Evolutionary conservation across 805 yeast genomes (phyloP).

Genomic region (Cyberlindnera americana): DNA sequence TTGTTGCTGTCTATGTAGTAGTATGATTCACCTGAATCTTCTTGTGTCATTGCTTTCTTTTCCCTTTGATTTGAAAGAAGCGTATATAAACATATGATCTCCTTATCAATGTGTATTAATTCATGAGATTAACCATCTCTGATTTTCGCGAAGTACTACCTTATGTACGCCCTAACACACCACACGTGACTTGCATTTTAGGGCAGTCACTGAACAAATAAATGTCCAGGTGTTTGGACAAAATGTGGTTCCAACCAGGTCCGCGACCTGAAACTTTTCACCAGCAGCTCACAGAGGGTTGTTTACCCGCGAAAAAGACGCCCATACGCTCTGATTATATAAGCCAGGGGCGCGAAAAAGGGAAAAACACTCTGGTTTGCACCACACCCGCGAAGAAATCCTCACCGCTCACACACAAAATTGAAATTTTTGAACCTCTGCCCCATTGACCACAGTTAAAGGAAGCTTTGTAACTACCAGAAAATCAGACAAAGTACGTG

Average conservation of each 20-base stretch:
- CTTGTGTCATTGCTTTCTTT: slow-evolving; percentile 11
- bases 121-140: too few species aligned
- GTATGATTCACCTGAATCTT: slow-evolving; percentile 24
- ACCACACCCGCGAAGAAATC: slow-evolving; percentile 15
- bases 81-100: too few species aligned
- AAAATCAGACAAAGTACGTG: slow-evolving; percentile 28
- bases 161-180: too few species aligned
- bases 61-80: background rate
- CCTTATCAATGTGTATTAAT: background rate
- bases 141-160: too few species aligned
- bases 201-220: slow-evolving; percentile 5
- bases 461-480: slow-evolving; percentile 6
- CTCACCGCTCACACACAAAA: slow-evolving; percentile 21
- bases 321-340: slow-evolving; percentile 9
- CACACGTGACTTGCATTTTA: slow-evolving; percentile 2
- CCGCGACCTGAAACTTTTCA: slow-evolving; percentile 3
- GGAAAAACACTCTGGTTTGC: slow-evolving; percentile 9
- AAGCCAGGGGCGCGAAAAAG: slow-evolving; percentile 8
- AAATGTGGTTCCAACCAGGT: slow-evolving; percentile 8
- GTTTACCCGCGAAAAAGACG: slow-evolving; percentile 3
- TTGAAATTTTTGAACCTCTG: slow-evolving; percentile 25
- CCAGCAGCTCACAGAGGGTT: background rate
- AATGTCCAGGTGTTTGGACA: slow-evolving; percentile 8
- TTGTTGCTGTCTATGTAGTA: slow-evolving; percentile 37
- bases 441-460: slow-evolving; percentile 1